Evolutionary conservation across 2,329 filamentous ascomycete species (phyloP), one percentile per base, ranked within the genome.

Genomic region (Pestalotiopsis sp.): DNA sequence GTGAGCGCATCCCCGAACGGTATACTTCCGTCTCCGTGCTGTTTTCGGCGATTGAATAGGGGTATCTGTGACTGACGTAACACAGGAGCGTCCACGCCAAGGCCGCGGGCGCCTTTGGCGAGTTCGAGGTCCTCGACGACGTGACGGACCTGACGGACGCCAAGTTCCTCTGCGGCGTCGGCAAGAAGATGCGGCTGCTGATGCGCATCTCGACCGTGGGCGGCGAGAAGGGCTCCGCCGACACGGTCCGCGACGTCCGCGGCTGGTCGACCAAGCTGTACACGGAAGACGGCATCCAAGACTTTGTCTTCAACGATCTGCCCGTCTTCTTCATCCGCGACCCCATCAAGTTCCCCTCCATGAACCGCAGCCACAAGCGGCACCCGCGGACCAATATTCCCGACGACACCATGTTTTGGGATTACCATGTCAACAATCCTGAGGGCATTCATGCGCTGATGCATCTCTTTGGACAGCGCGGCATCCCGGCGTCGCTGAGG

Each of bases 251-350:
- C 69, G 92, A 94, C 72, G 91, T 91, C 11, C 84, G 91, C 74
- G 92, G 92, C 0, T 93, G 94, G 74, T 86, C 90, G 1, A 84
- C 92, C 71, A 94, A 93, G 80, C 91, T 94, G 80, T 86, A 90
- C 49, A 93, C 91, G 0, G 88, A 91, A 20, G 89, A 93, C 73
- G 91, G 91, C n/a, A 93, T 93, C 73, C 92, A 88, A 86, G 91
- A 93, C 75, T 84, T 90, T 78, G 91, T 93, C 7, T 89, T 87
- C 70, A 92, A 92, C 78, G 93, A 93, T 77, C 92, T 90, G 0
- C 91, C 91, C 0, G 88, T 93, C 2, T 94, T 93, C 84, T 93
- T 94, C 80, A 76, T 93, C n/a, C 84, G 91, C 66, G 91, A 93
- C 71, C 90, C 91, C 0, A 86, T 89, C 71, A 93, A 93, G 78